Conservation (phyloP, 176 grass and related monocot species). For the Carex kokanica region DNA sequence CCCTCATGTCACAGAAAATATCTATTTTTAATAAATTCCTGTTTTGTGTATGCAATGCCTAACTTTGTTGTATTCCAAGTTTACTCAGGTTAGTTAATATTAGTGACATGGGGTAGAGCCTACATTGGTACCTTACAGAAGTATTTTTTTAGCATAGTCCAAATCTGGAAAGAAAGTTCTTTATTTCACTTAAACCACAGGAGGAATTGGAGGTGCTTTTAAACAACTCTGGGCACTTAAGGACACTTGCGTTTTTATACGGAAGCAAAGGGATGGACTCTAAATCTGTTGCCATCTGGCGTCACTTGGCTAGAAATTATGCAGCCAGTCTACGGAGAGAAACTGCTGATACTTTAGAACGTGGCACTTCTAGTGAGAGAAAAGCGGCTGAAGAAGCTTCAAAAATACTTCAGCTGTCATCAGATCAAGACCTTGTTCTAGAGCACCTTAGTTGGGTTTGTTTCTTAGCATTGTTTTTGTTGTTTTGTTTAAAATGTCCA, state of each 20-base stretch:
- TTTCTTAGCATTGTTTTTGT: slow-evolving; percentile 18
- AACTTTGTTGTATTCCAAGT: neutral
- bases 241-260: slow-evolving; percentile 93
- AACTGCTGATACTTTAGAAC: slow-evolving; percentile 33
- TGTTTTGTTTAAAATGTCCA: neutral
- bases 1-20: neutral
- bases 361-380: slow-evolving; percentile 42
- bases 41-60: neutral
- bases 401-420: slow-evolving; percentile 73
- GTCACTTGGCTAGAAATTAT: slow-evolving; percentile 78
- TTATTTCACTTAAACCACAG: slow-evolving; percentile 44
- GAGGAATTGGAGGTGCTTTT: slow-evolving; percentile 90
- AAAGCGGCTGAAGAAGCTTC: slow-evolving; percentile 79
- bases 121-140: neutral
- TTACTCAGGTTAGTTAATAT: neutral
- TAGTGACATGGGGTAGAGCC: neutral
- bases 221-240: slow-evolving; percentile 79
- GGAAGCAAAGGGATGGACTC: slow-evolving; percentile 85
- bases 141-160: neutral
- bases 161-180: slow-evolving; percentile 20
- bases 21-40: neutral
- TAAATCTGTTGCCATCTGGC: slow-evolving; percentile 81
- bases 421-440: slow-evolving; percentile 79
- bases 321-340: slow-evolving; percentile 67
- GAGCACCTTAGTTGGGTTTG: slow-evolving; percentile 97